phyloP scores from a whole-genome alignment of 1,284 basidiomycete genomes.

The Dichomitus squalens region DNA sequence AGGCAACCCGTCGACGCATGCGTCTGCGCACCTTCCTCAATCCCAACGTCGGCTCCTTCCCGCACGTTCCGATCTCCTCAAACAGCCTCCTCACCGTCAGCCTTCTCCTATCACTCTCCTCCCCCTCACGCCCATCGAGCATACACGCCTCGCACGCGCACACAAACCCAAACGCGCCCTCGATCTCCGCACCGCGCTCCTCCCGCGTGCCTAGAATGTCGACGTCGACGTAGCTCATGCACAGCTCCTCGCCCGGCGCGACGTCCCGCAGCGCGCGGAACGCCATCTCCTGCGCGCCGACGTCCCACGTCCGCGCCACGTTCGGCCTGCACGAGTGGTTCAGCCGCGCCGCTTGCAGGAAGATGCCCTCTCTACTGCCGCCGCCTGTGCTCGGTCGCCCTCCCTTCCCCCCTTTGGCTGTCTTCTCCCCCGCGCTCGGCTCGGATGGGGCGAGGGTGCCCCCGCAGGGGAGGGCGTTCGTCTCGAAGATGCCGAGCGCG shows the following conservation, averaged over 20 bases:
- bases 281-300: constrained; percentile 16
- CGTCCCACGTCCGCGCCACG: constrained; percentile 25
- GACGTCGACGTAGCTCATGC: constrained; percentile 51
- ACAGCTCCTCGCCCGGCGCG: constrained; percentile 55
- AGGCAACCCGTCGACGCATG: neutral
- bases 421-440: neutral
- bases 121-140: constrained; percentile 17
- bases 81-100: constrained; percentile 22
- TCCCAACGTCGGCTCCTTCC: constrained; percentile 27
- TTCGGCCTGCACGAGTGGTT: constrained; percentile 33
- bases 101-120: constrained; percentile 26
- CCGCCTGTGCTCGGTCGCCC: neutral
- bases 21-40: constrained; percentile 26
- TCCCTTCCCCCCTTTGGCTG: constrained; percentile 1
- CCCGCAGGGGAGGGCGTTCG: constrained; percentile 27
- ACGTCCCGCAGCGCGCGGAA: constrained; percentile 38
- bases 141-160: constrained; percentile 50
- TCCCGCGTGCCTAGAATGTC: constrained; percentile 42
- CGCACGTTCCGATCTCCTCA: constrained; percentile 24
- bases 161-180: constrained; percentile 54
- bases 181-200: constrained; percentile 42
- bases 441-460: neutral
- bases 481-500: constrained; percentile 29
- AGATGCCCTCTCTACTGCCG: constrained; percentile 21
- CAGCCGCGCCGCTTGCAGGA: constrained; percentile 26